A percentile compares a stretch with the other conserved stretches of the same genome.
Conservation (phyloP, 495 filamentous ascomycete species). For the Penicillium samsonianum region DNA sequence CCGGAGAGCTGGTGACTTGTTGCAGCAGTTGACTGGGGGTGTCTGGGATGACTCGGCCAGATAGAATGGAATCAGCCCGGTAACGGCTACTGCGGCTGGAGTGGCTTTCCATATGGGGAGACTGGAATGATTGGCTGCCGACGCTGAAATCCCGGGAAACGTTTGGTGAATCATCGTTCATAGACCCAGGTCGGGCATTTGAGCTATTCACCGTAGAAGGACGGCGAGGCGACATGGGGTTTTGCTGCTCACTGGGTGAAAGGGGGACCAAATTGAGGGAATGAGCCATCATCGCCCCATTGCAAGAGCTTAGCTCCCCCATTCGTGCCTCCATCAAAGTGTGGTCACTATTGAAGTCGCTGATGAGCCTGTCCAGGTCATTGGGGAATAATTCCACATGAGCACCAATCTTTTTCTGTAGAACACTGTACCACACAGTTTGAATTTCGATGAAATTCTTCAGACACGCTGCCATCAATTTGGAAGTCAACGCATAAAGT, state of each 20-base stretch:
- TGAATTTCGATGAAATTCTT: slow-evolving; percentile 82
- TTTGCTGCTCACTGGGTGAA: slow-evolving; percentile 44
- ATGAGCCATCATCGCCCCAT: slow-evolving; percentile 57
- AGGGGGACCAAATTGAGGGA: slow-evolving; percentile 53
- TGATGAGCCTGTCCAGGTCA: slow-evolving; percentile 63
- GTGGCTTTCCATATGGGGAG: slow-evolving; percentile 36
- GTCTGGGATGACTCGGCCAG: slow-evolving; percentile 26
- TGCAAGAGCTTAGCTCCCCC: slow-evolving; percentile 56
- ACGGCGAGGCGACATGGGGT: slow-evolving; percentile 39
- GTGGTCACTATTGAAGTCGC: slow-evolving; percentile 73
- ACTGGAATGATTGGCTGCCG: slow-evolving; percentile 38
- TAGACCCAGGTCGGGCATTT: slow-evolving; percentile 58
- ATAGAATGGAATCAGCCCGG: slow-evolving; percentile 38
- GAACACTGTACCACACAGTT: slow-evolving; percentile 71
- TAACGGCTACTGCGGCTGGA: slow-evolving; percentile 31
- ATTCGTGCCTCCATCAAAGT: slow-evolving; percentile 54
- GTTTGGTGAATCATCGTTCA: slow-evolving; percentile 64
- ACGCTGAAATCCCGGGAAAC: slow-evolving; percentile 52
- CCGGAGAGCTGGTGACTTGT: slow-evolving; percentile 27
- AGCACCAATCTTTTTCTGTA: slow-evolving; percentile 75
- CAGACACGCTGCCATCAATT: slow-evolving; percentile 76
- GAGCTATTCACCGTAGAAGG: slow-evolving; percentile 49
- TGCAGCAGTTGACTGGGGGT: slow-evolving; percentile 35
- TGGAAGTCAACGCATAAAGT: slow-evolving; percentile 75
- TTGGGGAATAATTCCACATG: slow-evolving; percentile 72